Base-by-base conservation (phyloP, 495 filamentous ascomycete species). In the Elasticomyces elasticus region DNA sequence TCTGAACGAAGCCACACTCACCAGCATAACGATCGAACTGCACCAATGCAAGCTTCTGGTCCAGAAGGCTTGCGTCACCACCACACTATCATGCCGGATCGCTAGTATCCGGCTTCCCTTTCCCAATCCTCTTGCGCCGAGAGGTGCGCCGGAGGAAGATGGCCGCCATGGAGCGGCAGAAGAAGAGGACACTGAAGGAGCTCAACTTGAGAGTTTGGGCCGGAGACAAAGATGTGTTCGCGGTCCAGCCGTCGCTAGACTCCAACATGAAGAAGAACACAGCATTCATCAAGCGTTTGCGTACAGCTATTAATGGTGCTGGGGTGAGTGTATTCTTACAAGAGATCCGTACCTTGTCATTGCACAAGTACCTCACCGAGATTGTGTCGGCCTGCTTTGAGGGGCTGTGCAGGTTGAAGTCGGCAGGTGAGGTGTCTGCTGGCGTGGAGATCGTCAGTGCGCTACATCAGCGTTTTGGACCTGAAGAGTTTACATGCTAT, bases 261-360 rank as follows among this genome's bases (percentile, higher is more conserved):
- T 95, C 94, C 17, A 91, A 90, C 27, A 77, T 99, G 62, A 97
- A 95, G 75, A 99, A 97, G 71, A 99, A 99, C 64, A 99, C 92
- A 12, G 90, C 91, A 54, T 96, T 97, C 69, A 99, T 99, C 67
- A 96, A 95, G 69, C 85, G 94, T 49, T 76, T 97, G 30, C 87
- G 92, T 31, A 95, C 92, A 25, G 86, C 89, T 37, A 83, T 97
- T 56, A 89, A 80, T 53, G 73, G 86, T 45, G 76, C 87, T 46
- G 83, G 85, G 41, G 77, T 87, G 37, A 74, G 79, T 49, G 89
- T 88, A 52, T 94, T 97, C 69, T 69, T 96, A 37, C 83, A 94
- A 65, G 92, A 99, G 63, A 87, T 95, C 60, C 84, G 86, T 54
- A 88, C 89, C 42, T 76, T 96, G 7, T 96, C 91, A 51, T 79